Base-by-base conservation (phyloP, 371 early-diverging fungal genomes). In the Mucor sp. region DNA sequence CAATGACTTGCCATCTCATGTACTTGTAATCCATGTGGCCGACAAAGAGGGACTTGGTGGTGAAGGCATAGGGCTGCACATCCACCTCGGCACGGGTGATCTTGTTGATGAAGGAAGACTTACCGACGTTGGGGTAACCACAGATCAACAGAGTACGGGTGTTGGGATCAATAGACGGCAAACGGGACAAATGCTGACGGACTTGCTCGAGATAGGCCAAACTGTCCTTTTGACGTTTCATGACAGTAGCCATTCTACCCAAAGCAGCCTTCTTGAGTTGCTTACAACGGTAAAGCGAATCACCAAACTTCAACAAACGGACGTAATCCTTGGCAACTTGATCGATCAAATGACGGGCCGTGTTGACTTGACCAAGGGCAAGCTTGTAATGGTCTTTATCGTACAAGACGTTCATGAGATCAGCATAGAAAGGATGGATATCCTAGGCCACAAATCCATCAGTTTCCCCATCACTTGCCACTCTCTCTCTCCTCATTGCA, bases 1-100 rank as follows among this genome's bases (percentile, higher is more conserved):
- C 99, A 68, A 99, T 98, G n/a, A 98, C 93, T 85, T 99, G 99
- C 99, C 99, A 99, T 79, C 99, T 87, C 81, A 99, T 87, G 81
- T 99, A 97, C 79, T 98, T 96, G 91, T 99, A 99, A 82, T 99
- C 99, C 99, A 99, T 99, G 80, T 99, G 99, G 48, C 99, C 99
- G 28, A 99, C 99, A 85, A 99, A 99, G 67, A 99, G 87, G 15
- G 96, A 96, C 86, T 99, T 99, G 64, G 99, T 99, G 41, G 99
- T 99, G 88, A 99, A 99, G 30, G 99, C 99, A 81, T 99, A 99
- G 19, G 99, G 99, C 82, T 99, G 99, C 2, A 99, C 99, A 70
- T 99, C 99, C 17, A 99, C 99, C 75, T 99, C 97, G 28, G 99
- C 99, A 72, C 99, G 91, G 11, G 99, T 98, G 41, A 99, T 89